Evolutionary conservation across 2,329 filamentous ascomycete genomes (phyloP), one percentile per base, ranked within the genome.

Genomic region (Nemania bipapillata): DNA sequence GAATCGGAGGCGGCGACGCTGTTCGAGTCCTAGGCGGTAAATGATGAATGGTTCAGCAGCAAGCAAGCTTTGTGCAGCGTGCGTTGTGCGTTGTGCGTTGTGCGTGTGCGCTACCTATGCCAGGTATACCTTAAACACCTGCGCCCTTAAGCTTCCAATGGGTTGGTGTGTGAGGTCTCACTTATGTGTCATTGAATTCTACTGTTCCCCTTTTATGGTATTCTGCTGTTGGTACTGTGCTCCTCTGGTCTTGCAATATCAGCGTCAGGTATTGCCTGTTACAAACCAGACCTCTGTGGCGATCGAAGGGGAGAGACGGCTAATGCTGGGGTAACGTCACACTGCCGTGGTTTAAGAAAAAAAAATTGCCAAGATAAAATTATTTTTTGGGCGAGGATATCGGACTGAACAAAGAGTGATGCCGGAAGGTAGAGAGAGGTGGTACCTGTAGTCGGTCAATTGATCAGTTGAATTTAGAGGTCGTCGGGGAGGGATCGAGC

Each of bases 261-360:
- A 17, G 15, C 35, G 59, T 50, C 9, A 53, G 37, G 20, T 35
- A 47, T 53, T 22, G 53, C 47, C 15, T 22, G 58, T 42, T n/a
- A 56, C 59, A 62, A 49, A 49, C 24, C 26, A 32, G 63, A 62
- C 17, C 56, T 54, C 37, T 15, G 42, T 28, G 20, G 61, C 37
- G 42, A 55, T 47, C 45, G 15, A 45, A 61, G 40, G 57, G 26
- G 50, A 37, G 65, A 24, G 55, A 35, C 55, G 65, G 35, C 57
- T 63, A 40, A 65, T 68, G 53, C 49, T 42, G 17, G 40, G 58
- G 50, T 66, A 62, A 60, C 68, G 68, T 70, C 65, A 65, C 66
- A 65, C 57, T 60, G 52, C 61, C 28, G 65, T 66, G 62, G 56
- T 63, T 17, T 7, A 28, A 49, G 52, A 64, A 59, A 57, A 62